phyloP scores from a whole-genome alignment of 495 filamentous ascomycete species.

The Aspergillus nidulans region DNA sequence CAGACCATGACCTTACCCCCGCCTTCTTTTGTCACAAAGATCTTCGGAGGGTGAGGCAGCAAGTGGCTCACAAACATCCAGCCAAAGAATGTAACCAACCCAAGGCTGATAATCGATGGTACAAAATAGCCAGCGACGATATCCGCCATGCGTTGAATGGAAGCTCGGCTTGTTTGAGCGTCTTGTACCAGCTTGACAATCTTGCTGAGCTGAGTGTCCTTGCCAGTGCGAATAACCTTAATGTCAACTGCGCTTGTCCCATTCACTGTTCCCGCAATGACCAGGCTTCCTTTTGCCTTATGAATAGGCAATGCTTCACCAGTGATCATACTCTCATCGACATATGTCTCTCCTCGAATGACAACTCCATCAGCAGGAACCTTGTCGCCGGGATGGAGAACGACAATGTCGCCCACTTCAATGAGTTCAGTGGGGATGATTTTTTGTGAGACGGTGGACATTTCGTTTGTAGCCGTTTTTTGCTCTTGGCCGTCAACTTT shows the following conservation, averaged over 20 bases:
- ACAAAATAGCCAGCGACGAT: slow-evolving; percentile 92
- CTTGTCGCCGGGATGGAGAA: slow-evolving; percentile 92
- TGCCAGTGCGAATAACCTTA: slow-evolving; percentile 84
- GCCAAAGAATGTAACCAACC: slow-evolving; percentile 75
- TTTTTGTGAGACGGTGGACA: slow-evolving; percentile 63
- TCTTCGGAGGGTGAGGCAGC: slow-evolving; percentile 74
- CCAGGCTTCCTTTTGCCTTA: slow-evolving; percentile 70
- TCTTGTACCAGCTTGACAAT: slow-evolving; percentile 97
- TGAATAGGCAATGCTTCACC: slow-evolving; percentile 92
- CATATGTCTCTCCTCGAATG: slow-evolving; percentile 82
- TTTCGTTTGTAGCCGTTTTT: slow-evolving; percentile 36
- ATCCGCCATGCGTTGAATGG: slow-evolving; percentile 93
- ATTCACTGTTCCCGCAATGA: slow-evolving; percentile 98
- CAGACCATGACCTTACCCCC: slow-evolving; percentile 96
- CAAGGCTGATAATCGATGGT: slow-evolving; percentile 79
- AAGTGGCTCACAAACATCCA: slow-evolving; percentile 97
- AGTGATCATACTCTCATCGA: slow-evolving; percentile 98
- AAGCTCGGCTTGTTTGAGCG: slow-evolving; percentile 89
- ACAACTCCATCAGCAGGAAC: slow-evolving; percentile 91
- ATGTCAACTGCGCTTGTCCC: slow-evolving; percentile 89
- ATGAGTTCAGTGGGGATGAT: slow-evolving; percentile 91
- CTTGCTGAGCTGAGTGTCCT: slow-evolving; percentile 94
- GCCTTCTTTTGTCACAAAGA: slow-evolving; percentile 74
- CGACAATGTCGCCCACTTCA: slow-evolving; percentile 88
- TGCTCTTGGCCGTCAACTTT: slow-evolving; percentile 16